A percentile compares a stretch with the other conserved stretches of the same genome.
phyloP scores from a whole-genome alignment of 768 basidiomycete species.

The Pulveroboletus sp. region DNA sequence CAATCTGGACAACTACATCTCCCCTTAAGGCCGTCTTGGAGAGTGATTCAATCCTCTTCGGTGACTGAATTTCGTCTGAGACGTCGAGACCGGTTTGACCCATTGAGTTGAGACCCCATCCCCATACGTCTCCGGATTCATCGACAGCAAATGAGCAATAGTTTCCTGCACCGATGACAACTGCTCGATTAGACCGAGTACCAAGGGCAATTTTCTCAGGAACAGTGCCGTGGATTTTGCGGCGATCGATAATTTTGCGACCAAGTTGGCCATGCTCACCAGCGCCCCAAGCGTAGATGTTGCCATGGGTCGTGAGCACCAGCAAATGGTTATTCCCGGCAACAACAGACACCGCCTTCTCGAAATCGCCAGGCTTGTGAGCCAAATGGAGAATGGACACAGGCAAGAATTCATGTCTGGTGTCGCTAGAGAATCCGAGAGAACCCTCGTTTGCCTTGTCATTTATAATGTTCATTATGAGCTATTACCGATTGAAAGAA shows the following conservation, averaged over 20 bases:
- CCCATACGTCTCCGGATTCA: slow-evolving; percentile 78
- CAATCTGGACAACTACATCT: slow-evolving; percentile 65
- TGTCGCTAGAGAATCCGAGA: slow-evolving; percentile 74
- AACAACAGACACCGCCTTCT: slow-evolving; percentile 70
- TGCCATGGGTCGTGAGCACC: slow-evolving; percentile 82
- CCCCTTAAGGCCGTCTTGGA: slow-evolving; percentile 57
- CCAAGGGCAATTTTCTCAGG: slow-evolving; percentile 86
- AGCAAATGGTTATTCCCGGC: slow-evolving; percentile 88
- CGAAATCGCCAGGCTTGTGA: slow-evolving; percentile 58
- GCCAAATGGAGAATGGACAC: slow-evolving; percentile 52
- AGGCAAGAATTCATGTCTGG: slow-evolving; percentile 64
- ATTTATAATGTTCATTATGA: slow-evolving; percentile 6
- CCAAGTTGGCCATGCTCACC: slow-evolving; percentile 91
- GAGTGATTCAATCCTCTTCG: slow-evolving; percentile 59
- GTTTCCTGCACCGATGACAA: slow-evolving; percentile 71
- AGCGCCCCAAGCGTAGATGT: slow-evolving; percentile 85
- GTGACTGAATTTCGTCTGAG: slow-evolving; percentile 52
- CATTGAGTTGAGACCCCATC: slow-evolving; percentile 94
- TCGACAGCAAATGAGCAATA: slow-evolving; percentile 92
- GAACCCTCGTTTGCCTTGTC: slow-evolving; percentile 68
- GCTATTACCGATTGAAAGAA: not conserved
- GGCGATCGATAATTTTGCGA: slow-evolving; percentile 81
- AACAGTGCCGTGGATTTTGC: slow-evolving; percentile 83
- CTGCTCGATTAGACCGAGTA: slow-evolving; percentile 56
- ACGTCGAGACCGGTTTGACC: slow-evolving; percentile 69